Evolutionary conservation across 805 yeast genomes (phyloP).

Genomic region (Wickerhamomyces xylosicus): DNA sequence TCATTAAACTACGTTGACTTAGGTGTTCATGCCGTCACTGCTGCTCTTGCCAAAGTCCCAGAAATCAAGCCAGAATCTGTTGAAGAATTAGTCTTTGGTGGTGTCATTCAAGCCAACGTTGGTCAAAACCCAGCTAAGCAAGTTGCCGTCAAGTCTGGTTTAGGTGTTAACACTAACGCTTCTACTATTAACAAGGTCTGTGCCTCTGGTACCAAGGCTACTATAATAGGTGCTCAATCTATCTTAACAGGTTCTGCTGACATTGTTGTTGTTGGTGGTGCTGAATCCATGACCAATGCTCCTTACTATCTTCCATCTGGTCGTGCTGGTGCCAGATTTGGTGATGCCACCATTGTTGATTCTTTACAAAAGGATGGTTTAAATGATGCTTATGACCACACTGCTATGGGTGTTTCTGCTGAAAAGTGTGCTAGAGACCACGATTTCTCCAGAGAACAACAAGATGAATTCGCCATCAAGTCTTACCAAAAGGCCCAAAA

Average conservation of each 20-base stretch:
- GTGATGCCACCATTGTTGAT: constrained; percentile 71
- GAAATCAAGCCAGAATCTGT: constrained; percentile 66
- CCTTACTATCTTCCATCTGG: constrained; percentile 87
- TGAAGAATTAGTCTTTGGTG: constrained; percentile 89
- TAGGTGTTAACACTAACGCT: constrained; percentile 71
- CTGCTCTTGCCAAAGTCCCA: constrained; percentile 79
- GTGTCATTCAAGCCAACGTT: constrained; percentile 83
- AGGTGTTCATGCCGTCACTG: constrained; percentile 87
- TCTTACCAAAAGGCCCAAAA: constrained; percentile 81
- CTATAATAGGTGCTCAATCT: constrained; percentile 83
- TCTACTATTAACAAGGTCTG: constrained; percentile 94
- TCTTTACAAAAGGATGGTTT: constrained; percentile 92
- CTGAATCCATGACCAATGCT: constrained; percentile 93
- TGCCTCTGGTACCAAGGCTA: constrained; percentile 91
- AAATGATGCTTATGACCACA: constrained; percentile 79
- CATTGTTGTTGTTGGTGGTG: constrained; percentile 93
- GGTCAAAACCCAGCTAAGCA: constrained; percentile 99
- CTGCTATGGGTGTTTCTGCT: constrained; percentile 95
- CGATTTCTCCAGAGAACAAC: constrained; percentile 68
- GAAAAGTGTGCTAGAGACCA: constrained; percentile 92
- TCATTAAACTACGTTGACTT: constrained; percentile 73
- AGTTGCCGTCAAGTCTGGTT: constrained; percentile 86
- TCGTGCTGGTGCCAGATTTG: constrained; percentile 84
- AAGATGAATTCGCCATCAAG: constrained; percentile 77
- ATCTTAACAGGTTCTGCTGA: constrained; percentile 85